Evolutionary conservation across 2,329 filamentous ascomycete genomes (phyloP), one percentile per base, ranked within the genome.

Genomic region (Sarocladium kiliense): DNA sequence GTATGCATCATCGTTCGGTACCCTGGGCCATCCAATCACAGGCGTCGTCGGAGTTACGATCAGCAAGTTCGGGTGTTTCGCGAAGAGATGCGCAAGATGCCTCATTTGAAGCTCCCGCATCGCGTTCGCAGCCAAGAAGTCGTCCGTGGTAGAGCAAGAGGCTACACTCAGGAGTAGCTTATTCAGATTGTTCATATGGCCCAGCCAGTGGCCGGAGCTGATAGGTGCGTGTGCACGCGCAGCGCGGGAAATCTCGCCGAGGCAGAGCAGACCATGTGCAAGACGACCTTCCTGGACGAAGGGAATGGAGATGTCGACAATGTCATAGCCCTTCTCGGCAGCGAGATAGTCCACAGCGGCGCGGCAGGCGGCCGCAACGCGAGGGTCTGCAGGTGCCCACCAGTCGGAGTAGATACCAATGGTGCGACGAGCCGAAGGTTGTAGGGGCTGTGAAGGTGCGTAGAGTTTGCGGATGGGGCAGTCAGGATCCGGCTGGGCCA

Each of bases 41-140:
- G 91, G 89, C 3, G 84, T 82, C 1, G 90, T 91, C 0, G 92
- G 92, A 2, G 87, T 88, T 41, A 95, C 73, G 57, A 97, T 84
- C 32, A 96, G 72, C 57, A 97, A 73, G 23, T 88, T 89, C 0
- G 90, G 89, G 64, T 95, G 71, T 55, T 78, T 72, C 61, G 81
- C 73, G 72, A 85, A 96, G 1, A 95, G 74, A 62, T 79, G 77
- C 0, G 88, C 82, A 11, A 95, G 75, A 69, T 95, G 90, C 34
- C 81, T 77, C 90, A 95, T 96, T 54, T 93, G 73, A 34, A 93
- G 72, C 34, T 84, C 81, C 25, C 92, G 85, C 27, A 97, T 70
- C 62, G 87, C 82, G 62, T 89, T 87, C 44, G 85, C 86, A 58
- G 86, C 84, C 57, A 93, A 70, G 63, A 88, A 84, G 65, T 96